A percentile compares a stretch with the other conserved stretches of the same genome.
These are phyloP conservation scores for Urtica urens DNA, from an alignment of 306 rosid species.

Conservation along the genomic window DNA sequence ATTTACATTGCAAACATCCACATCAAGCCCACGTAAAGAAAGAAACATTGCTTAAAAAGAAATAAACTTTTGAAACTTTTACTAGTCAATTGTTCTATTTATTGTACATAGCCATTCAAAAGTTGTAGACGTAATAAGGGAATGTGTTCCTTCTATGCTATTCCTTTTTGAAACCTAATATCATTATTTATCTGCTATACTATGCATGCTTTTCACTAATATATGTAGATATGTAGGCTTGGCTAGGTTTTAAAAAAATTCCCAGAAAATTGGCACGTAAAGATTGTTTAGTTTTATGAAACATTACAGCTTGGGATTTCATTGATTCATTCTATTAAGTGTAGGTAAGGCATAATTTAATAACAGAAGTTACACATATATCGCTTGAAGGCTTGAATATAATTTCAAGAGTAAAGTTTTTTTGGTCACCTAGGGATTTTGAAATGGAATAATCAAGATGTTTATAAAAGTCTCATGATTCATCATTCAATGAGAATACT, in stretches of 20 bases:
- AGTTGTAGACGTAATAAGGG: slow-evolving; percentile 7
- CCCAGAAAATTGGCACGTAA: not conserved
- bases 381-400: too few species aligned
- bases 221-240: not conserved
- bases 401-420: too few species aligned
- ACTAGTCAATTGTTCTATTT: slow-evolving; percentile 1
- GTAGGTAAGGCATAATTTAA: slow-evolving; percentile 8
- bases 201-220: not conserved
- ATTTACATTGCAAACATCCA: slow-evolving; percentile 12
- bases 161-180: slow-evolving; percentile 23
- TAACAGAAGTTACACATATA: too few species aligned
- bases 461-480: too few species aligned
- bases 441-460: too few species aligned
- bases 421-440: too few species aligned
- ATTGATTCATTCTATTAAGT: not conserved
- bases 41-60: not conserved
- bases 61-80: not conserved
- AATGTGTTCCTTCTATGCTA: slow-evolving; percentile 18
- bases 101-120: slow-evolving; percentile 5
- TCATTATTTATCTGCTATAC: slow-evolving; percentile 5
- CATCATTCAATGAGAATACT: not conserved
- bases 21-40: slow-evolving; percentile 17
- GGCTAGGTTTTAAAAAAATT: too few species aligned
- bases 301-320: slow-evolving; percentile 1
- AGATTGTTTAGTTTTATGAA: slow-evolving; percentile 4